Conservation (phyloP, 2,329 filamentous ascomycete species). For the Nigrograna mackinnonii region DNA sequence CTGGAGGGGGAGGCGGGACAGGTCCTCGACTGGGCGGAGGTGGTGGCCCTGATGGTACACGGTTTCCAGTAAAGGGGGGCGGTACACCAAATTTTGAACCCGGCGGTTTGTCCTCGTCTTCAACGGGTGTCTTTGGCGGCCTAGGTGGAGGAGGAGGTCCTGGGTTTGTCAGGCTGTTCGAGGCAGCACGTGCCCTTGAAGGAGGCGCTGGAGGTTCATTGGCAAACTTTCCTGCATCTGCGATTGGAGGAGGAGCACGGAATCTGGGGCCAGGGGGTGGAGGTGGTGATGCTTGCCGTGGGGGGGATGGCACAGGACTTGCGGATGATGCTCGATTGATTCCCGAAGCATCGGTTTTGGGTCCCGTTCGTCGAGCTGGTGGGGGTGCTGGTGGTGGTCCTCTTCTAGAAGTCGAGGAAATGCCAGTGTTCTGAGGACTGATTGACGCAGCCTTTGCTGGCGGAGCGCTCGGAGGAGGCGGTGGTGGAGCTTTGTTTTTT, state of each 20-base stretch:
- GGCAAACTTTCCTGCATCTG: conserved; percentile 87
- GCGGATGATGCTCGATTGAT: conserved; percentile 48
- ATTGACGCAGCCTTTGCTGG: conserved; percentile 48
- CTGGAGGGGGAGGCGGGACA: conserved; percentile 61
- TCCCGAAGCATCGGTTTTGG: conserved; percentile 42
- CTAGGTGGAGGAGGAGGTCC: conserved; percentile 68
- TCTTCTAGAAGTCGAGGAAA: conserved; percentile 53
- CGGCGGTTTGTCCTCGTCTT: conserved; percentile 61
- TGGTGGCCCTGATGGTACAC: conserved; percentile 65
- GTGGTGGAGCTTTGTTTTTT: conserved; percentile 62
- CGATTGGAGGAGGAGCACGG: conserved; percentile 82
- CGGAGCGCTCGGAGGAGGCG: conserved; percentile 54
- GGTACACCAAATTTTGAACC: conserved; percentile 73
- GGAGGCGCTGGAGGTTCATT: conserved; percentile 51
- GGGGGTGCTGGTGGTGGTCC: conserved; percentile 65
- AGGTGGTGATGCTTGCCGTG: conserved; percentile 70
- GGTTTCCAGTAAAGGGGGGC: conserved; percentile 73
- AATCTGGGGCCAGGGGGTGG: conserved; percentile 68
- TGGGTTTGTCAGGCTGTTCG: conserved; percentile 53
- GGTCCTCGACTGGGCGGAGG: conserved; percentile 72
- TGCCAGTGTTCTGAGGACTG: conserved; percentile 65
- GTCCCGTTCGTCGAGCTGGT: conserved; percentile 50
- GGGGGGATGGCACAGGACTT: conserved; percentile 63
- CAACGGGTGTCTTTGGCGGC: conserved; percentile 59
- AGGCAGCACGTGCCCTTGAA: conserved; percentile 54